Percentiles rank a stretch among this genome's conserved stretches.
Evolutionary conservation across 2,329 filamentous ascomycete species (phyloP).

Genomic region (Pseudogymnoascus sp.): DNA sequence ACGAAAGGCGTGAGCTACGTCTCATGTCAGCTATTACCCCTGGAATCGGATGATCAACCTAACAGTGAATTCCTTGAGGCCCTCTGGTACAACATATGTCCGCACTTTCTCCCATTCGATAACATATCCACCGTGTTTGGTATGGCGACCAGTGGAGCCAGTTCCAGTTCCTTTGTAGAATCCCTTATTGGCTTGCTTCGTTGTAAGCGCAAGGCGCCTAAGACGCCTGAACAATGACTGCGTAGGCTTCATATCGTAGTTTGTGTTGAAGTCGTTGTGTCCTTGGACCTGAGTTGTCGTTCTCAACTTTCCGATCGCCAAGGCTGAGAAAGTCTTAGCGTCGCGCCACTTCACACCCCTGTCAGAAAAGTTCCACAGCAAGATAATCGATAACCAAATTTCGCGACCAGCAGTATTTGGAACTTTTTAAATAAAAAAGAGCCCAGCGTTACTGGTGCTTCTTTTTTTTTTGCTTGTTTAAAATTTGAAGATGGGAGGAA

Average conservation of each 20-base stretch:
- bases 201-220: slow-evolving; percentile 72
- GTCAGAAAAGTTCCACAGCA: slow-evolving; percentile 11
- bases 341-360: slow-evolving; percentile 6
- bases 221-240: slow-evolving; percentile 57
- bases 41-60: slow-evolving; percentile 18
- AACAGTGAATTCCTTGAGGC: slow-evolving; percentile 65
- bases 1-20: slow-evolving; percentile 72
- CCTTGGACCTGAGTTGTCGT: not conserved
- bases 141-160: slow-evolving; percentile 78
- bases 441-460: slow-evolving; percentile 5
- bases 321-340: slow-evolving; percentile 7
- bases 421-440: slow-evolving; percentile 19
- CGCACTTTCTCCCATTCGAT: slow-evolving; percentile 83
- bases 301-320: slow-evolving; percentile 7
- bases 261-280: slow-evolving; percentile 7
- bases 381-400: slow-evolving; percentile 12
- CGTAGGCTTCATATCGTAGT: slow-evolving; percentile 55
- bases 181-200: slow-evolving; percentile 85
- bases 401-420: slow-evolving; percentile 1
- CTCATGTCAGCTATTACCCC: slow-evolving; percentile 4
- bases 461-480: not conserved
- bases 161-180: slow-evolving; percentile 96
- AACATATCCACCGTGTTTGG: slow-evolving; percentile 71
- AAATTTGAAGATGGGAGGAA: slow-evolving; percentile 26
- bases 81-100: slow-evolving; percentile 73